Evolutionary conservation across 2,329 filamentous ascomycete species (phyloP), one percentile per base, ranked within the genome.

Genomic region (Zasmidium angulare): DNA sequence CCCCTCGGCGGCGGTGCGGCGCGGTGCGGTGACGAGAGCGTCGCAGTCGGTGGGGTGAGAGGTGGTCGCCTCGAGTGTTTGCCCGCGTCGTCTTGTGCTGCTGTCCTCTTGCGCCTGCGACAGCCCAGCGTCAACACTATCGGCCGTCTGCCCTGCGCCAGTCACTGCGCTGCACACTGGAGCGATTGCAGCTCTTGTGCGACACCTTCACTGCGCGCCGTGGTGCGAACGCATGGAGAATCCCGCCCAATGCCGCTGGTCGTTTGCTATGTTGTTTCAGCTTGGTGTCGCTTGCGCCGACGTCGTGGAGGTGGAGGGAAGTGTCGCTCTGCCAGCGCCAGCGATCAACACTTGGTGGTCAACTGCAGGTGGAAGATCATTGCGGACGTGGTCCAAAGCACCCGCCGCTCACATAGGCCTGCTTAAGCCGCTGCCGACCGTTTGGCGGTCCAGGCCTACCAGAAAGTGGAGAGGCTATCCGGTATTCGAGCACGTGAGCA

Each of bases 161-260:
- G 59, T 64, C 40, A 55, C 54, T 59, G 40, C 26, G 56, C 62
- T 48, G 59, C 46, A 60, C 60, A 58, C 48, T 50, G 48, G 26
- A 26, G 48, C 48, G 17, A 26, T 19, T 50, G 48, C 48, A 50
- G 48, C 48, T 6, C 22, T 26, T 50, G 48, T 50, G 22, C 48
- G 22, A 50, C 48, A 26, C 48, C 20, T 21, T 50, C 48, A 50
- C 48, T 26, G 48, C 26, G 17, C 20, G 48, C 23, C 3, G 48
- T 19, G 17, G 22, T 50, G 48, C 48, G 48, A 50, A 29, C 21
- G 19, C 48, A 50, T 50, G 22, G 48, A 29, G 17, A 21, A 17
- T 17, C 21, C 22, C 21, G 36, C n/a, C 36, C 12, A 43, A 43
- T 43, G 36, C 36, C 12, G 36, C 6, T 9, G 36, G 12, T 43